Evolutionary conservation across 306 rosid genomes (phyloP).

Genomic region (Clitoria ternatea): DNA sequence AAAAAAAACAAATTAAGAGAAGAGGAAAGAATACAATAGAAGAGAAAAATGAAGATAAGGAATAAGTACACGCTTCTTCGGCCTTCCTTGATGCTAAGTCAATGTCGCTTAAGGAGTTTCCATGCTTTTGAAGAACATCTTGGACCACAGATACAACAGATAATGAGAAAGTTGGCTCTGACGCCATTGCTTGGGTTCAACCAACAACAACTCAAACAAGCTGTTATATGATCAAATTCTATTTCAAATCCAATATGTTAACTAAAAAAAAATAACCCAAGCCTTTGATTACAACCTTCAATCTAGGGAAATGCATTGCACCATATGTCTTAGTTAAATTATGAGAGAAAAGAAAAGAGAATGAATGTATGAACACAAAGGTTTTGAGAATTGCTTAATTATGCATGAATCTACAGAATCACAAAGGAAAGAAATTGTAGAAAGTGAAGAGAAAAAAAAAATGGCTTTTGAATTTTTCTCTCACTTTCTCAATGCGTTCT

Average conservation of each 20-base stretch:
- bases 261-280: conserved; percentile 9
- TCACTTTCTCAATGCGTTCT: conserved; percentile 19
- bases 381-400: conserved; percentile 22
- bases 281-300: not conserved
- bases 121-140: conserved; percentile 69
- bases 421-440: conserved; percentile 20
- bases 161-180: conserved; percentile 54
- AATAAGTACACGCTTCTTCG: conserved; percentile 59
- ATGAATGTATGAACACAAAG: conserved; percentile 21
- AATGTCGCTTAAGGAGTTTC: conserved; percentile 28
- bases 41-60: too few species aligned
- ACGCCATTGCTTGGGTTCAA: conserved; percentile 38
- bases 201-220: not conserved
- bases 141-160: conserved; percentile 67
- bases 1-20: not conserved
- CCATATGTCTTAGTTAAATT: not conserved
- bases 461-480: conserved; percentile 14
- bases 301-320: not conserved
- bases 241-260: conserved; percentile 24
- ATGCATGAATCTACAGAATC: conserved; percentile 18
- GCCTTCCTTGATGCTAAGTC: conserved; percentile 66
- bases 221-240: not conserved
- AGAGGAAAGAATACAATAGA: not conserved
- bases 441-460: conserved; percentile 26
- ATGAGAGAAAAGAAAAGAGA: conserved; percentile 23